Evolutionary conservation across 2,329 filamentous ascomycete genomes (phyloP).

Genomic region (Purpureocillium lavendulum): DNA sequence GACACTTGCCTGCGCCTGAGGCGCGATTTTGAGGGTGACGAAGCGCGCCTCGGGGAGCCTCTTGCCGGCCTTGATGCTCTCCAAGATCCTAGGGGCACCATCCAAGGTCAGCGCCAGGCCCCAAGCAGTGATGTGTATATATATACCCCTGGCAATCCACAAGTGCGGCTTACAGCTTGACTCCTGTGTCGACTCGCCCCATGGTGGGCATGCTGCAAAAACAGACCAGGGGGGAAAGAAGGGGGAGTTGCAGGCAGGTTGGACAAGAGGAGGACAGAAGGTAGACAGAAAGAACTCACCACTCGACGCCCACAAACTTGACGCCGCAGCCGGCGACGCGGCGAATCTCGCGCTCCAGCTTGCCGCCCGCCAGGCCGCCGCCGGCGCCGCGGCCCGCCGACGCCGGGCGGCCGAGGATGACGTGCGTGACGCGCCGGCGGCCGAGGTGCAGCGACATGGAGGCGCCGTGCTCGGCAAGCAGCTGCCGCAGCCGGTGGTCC

Average conservation of each 20-base stretch:
- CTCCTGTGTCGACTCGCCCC: too few species aligned
- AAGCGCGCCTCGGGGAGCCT: constrained; percentile 70
- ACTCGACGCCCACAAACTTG: constrained; percentile 75
- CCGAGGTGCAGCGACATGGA: constrained; percentile 61
- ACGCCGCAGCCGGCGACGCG: constrained; percentile 59
- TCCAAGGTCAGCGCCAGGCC: too few species aligned
- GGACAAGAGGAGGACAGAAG: constrained; percentile 2
- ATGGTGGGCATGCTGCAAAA: constrained; percentile 4
- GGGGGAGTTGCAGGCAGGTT: too few species aligned
- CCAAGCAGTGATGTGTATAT: neutral
- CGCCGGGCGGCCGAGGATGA: constrained; percentile 63
- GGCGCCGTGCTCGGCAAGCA: constrained; percentile 69
- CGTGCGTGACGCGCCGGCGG: constrained; percentile 71
- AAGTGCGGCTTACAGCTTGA: too few species aligned
- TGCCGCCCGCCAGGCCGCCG: constrained; percentile 67
- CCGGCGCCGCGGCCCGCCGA: constrained; percentile 45
- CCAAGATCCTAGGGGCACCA: constrained; percentile 55
- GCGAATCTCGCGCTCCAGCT: constrained; percentile 73
- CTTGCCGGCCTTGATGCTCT: constrained; percentile 69
- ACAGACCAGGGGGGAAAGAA: constrained; percentile 6
- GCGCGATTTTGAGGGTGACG: constrained; percentile 51
- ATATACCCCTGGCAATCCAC: too few species aligned
- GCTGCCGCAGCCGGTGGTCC: constrained; percentile 75
- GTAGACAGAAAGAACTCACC: constrained; percentile 55
- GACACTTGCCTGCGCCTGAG: constrained; percentile 57